Conservation (phyloP, 225 moss, liverwort and hornwort species). For the Lunularia cruciata region DNA sequence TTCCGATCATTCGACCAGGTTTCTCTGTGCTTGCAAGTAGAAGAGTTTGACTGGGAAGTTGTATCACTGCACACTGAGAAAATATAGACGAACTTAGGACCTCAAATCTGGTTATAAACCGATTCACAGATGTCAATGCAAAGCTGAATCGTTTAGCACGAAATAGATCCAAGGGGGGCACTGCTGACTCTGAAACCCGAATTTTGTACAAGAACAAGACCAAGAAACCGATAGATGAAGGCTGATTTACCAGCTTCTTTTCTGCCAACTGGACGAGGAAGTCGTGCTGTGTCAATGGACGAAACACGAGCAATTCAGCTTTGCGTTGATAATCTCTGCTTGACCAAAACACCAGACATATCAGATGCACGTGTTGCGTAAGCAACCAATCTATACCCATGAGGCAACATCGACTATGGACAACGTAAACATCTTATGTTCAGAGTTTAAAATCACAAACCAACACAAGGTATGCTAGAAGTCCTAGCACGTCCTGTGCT, state of each 20-base stretch:
- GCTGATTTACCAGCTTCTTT: conserved; percentile 65
- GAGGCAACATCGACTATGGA: no score
- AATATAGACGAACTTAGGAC: no score
- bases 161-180: neutral
- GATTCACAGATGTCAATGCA: no score
- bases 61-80: conserved; percentile 99
- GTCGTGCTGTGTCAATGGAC: conserved; percentile 74
- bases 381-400: no score
- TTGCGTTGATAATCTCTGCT: conserved; percentile 89
- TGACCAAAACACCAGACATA: neutral
- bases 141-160: no score
- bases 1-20: conserved; percentile 97
- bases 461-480: no score
- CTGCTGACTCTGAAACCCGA: neutral
- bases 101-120: no score
- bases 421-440: no score
- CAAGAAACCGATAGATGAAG: neutral
- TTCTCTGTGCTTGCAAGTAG: conserved; percentile 94
- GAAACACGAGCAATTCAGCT: conserved; percentile 90
- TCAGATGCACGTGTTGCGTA: neutral
- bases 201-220: neutral
- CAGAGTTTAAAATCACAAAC: no score
- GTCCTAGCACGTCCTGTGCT: no score
- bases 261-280: conserved; percentile 94
- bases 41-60: conserved; percentile 90